These are phyloP conservation scores for Coemansia sp. DNA, from an alignment of 192 early-diverging fungal genomes.

Conservation along the genomic window DNA sequence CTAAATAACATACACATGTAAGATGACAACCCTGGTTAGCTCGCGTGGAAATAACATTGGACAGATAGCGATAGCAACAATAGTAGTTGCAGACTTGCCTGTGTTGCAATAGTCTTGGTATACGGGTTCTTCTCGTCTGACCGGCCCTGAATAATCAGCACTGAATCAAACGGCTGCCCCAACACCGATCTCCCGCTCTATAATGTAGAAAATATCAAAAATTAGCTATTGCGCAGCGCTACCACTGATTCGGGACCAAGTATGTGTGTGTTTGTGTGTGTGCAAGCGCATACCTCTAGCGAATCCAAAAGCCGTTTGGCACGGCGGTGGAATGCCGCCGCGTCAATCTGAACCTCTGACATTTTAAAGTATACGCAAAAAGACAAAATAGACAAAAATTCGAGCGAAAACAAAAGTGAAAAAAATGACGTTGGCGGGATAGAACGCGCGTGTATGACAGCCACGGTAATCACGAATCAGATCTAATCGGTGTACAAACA, in stretches of 20 bases:
- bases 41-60: not conserved
- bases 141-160: constrained; percentile 32
- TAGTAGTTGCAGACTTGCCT: constrained; percentile 47
- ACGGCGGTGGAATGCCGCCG: constrained; percentile 40
- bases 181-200: constrained; percentile 7
- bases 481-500: not conserved
- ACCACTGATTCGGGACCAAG: not conserved
- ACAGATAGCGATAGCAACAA: not conserved
- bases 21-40: not conserved
- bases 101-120: constrained; percentile 51
- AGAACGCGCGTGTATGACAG: not conserved
- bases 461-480: not conserved
- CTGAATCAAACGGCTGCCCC: constrained; percentile 21
- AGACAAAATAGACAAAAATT: not conserved
- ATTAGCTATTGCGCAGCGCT: too few relatives aligned
- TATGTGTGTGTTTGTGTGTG: not conserved
- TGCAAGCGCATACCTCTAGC: constrained; percentile 25
- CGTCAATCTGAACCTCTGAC: constrained; percentile 49
- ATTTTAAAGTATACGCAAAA: too few relatives aligned
- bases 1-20: constrained; percentile 43
- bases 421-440: not conserved
- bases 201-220: not conserved
- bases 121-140: constrained; percentile 41
- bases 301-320: constrained; percentile 37
- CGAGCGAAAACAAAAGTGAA: not conserved